These are phyloP conservation scores for Fusarium pseudonygamai DNA, from an alignment of 2,329 filamentous ascomycete genomes.

Conservation along the genomic window DNA sequence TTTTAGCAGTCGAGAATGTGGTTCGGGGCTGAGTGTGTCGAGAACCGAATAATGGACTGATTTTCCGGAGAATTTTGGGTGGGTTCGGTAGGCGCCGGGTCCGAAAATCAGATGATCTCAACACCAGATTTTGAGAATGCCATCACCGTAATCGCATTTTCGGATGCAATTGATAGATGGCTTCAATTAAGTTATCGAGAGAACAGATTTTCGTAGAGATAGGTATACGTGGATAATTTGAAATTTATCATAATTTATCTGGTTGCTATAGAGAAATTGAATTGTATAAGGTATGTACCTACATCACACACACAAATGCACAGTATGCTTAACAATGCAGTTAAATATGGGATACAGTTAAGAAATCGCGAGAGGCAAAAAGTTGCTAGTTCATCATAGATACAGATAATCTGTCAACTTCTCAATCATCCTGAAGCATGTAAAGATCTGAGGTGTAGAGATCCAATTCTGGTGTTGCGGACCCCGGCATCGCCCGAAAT, in stretches of 20 bases:
- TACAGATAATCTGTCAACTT: neutral
- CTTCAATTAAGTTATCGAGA: no score
- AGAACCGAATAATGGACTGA: constrained; percentile 24
- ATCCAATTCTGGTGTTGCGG: neutral
- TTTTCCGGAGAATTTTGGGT: constrained; percentile 14
- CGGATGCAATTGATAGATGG: neutral
- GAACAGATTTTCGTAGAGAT: no score
- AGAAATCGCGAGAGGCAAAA: no score
- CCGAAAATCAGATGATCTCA: constrained; percentile 23
- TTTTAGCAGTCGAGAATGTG: neutral
- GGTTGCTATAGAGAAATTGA: no score
- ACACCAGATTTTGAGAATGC: neutral
- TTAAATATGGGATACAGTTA: no score
- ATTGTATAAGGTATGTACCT: no score
- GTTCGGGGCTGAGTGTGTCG: neutral
- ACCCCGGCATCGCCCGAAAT: constrained; percentile 33
- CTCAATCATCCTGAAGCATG: neutral
- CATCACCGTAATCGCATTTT: neutral
- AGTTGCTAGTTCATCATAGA: no score
- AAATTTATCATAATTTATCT: no score
- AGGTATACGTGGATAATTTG: no score
- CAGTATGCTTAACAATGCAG: no score
- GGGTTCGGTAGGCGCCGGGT: constrained; percentile 30
- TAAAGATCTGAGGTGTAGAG: neutral
- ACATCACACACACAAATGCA: no score